A percentile compares a stretch with the other conserved stretches of the same genome.
These are phyloP conservation scores for Symbiodinium pilosum DNA, from an alignment of 73 alveolate species.

Conservation along the genomic window DNA sequence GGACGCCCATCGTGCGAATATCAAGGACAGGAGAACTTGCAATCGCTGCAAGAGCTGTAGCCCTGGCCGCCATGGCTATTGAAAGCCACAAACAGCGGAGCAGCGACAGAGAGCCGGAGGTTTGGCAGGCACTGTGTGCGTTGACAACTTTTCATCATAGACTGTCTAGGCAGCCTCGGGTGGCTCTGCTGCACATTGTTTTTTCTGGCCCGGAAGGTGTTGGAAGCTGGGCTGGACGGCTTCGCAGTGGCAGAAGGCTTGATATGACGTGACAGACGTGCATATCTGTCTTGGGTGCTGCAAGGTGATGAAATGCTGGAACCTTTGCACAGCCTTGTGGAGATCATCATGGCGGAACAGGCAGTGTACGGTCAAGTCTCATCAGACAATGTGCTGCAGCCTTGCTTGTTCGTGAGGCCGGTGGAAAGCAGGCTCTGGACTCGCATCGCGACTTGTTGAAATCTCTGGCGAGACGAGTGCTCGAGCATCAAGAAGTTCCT, in stretches of 20 bases:
- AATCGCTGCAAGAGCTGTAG: background rate
- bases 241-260: background rate
- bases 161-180: background rate
- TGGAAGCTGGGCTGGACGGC: slow-evolving; percentile 8
- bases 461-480: background rate
- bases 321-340: background rate
- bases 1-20: background rate
- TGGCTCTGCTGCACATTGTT: no score
- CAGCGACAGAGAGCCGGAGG: background rate
- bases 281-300: no score
- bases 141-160: background rate
- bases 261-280: no score
- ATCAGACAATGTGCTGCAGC: background rate
- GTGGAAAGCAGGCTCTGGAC: background rate
- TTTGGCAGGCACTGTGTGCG: background rate
- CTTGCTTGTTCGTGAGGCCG: background rate
- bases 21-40: background rate
- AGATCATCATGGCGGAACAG: background rate
- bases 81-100: background rate
- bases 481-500: background rate
- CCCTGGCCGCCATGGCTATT: background rate
- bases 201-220: no score
- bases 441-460: background rate
- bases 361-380: background rate
- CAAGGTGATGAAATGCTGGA: background rate